phyloP scores from a whole-genome alignment of 192 early-diverging fungal genomes.

The Phycomyces nitens region DNA sequence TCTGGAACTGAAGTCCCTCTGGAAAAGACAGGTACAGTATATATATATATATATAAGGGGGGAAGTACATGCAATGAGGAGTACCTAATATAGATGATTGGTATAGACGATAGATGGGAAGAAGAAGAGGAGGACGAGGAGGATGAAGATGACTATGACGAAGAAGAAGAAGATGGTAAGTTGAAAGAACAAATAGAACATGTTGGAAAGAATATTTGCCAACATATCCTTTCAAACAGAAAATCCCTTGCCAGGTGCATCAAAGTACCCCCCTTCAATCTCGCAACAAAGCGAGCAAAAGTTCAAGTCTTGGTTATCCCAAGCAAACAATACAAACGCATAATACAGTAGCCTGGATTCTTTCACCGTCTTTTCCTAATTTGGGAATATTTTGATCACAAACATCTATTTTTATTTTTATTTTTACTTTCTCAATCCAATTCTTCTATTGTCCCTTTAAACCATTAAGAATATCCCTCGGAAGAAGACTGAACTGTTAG shows the following conservation, averaged over 20 bases:
- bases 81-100: background rate
- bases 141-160: constrained; percentile 42
- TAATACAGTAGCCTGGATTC: constrained; percentile 3
- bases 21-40: constrained; percentile 24
- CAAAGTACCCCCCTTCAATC: constrained; percentile 28
- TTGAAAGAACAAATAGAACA: background rate
- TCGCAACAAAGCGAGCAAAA: constrained; percentile 22
- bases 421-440: no score
- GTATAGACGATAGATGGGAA: constrained; percentile 10
- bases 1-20: constrained; percentile 43
- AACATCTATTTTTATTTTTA: no score
- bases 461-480: no score
- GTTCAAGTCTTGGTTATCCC: constrained; percentile 32
- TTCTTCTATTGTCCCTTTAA: no score
- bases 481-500: no score
- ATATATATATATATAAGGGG: background rate
- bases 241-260: constrained; percentile 22
- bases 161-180: constrained; percentile 33
- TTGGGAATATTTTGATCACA: no score
- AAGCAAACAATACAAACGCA: constrained; percentile 18
- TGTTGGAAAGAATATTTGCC: background rate
- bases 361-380: no score
- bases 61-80: background rate
- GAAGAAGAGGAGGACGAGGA: constrained; percentile 36
- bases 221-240: constrained; percentile 1